Evolutionary conservation across 306 rosid genomes (phyloP).

Genomic region (Prunus fruticosa): DNA sequence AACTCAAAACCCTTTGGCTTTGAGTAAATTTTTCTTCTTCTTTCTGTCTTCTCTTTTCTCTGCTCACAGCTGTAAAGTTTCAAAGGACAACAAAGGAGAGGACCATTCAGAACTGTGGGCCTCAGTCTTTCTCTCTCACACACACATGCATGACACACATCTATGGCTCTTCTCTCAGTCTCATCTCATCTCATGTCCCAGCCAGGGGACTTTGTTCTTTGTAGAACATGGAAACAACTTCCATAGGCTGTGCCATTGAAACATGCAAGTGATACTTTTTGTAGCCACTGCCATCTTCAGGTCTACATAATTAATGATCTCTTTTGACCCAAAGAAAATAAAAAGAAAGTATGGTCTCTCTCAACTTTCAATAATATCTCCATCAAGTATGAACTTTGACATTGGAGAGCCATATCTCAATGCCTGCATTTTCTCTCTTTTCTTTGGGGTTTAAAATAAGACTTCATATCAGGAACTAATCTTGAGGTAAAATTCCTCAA

Average conservation of each 20-base stretch:
- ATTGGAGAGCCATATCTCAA: background rate
- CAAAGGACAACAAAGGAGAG: conserved; percentile 50
- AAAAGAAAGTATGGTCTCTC: background rate
- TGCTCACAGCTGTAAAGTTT: conserved; percentile 80
- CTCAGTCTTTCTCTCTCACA: conserved; percentile 17
- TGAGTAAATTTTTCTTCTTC: conserved; percentile 2
- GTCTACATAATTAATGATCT: conserved; percentile 23
- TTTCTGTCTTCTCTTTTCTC: conserved; percentile 23
- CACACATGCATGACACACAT: conserved; percentile 1
- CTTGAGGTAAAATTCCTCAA: background rate
- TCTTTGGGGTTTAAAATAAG: background rate
- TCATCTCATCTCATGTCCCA: background rate
- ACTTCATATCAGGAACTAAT: background rate
- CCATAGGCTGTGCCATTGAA: conserved; percentile 3
- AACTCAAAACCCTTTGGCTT: conserved; percentile 19
- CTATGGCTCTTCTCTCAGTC: background rate
- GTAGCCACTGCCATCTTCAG: conserved; percentile 20
- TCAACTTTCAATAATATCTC: conserved; percentile 10
- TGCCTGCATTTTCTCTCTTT: background rate
- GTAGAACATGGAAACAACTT: conserved; percentile 25
- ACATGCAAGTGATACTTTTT: conserved; percentile 13
- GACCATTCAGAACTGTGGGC: conserved; percentile 50
- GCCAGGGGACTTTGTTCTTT: conserved; percentile 13
- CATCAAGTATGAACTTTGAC: conserved; percentile 13
- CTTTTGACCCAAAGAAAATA: conserved; percentile 16